Evolutionary conservation across 441 rosid genomes (phyloP).

Genomic region (Daphne laureola): DNA sequence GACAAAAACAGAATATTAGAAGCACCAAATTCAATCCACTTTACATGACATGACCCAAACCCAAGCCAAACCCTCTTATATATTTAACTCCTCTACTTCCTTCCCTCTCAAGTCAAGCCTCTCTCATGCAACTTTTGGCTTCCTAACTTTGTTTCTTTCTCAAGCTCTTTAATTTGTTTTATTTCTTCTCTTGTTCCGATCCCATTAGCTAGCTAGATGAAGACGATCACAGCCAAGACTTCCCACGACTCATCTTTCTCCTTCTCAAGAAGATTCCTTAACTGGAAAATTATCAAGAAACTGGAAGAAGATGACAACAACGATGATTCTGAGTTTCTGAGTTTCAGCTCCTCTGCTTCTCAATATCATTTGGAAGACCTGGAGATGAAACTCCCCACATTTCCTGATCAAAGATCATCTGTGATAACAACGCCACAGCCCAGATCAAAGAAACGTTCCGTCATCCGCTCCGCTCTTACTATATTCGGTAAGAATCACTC

Average conservation of each 20-base stretch:
- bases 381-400: constrained; percentile 6
- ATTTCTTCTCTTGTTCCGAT: not conserved
- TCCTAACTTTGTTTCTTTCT: not conserved
- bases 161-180: not conserved
- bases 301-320: constrained; percentile 32
- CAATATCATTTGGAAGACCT: constrained; percentile 22
- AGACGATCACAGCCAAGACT: constrained; percentile 53
- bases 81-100: not conserved
- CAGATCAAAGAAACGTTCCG: constrained; percentile 37
- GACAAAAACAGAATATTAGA: constrained; percentile 13
- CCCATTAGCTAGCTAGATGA: constrained; percentile 25
- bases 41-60: constrained; percentile 9
- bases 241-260: constrained; percentile 66
- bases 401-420: constrained; percentile 8
- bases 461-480: constrained; percentile 42
- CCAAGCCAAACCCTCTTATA: not conserved
- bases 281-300: constrained; percentile 57
- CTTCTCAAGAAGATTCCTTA: constrained; percentile 58
- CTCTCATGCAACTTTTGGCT: not conserved
- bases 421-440: constrained; percentile 11
- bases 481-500: constrained; percentile 24
- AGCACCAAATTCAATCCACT: constrained; percentile 11
- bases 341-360: constrained; percentile 25
- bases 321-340: constrained; percentile 30
- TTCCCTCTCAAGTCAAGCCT: not conserved